Base-by-base conservation (phyloP, 306 rosid genomes). In the Trifolium repens region DNA sequence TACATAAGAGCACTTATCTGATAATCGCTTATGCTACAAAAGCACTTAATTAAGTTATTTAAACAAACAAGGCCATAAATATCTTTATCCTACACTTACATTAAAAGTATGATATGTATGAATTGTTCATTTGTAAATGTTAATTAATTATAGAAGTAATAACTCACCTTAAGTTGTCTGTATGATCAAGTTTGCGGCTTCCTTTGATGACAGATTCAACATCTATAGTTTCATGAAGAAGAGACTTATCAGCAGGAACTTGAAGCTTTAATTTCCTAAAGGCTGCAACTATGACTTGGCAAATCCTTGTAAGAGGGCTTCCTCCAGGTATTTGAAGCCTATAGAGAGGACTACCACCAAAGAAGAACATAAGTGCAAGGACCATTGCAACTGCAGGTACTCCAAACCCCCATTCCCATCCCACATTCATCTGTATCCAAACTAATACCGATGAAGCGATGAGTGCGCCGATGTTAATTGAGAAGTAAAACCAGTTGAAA, bases 351-450 rank as follows among this genome's bases (percentile, higher is more conserved):
- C 89, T 93, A 7, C 91, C 96, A 0, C 75, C 3, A 77, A 93
- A 89, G 81, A 88, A 93, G 75, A 69, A 89, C 61, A 83, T 69
- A 66, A 91, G 82, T 7, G 96, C 97, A 39, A 88, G 26, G 55
- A 74, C 81, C 97, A 91, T 93, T 35, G 97, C 90, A 42, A 87
- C 93, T 13, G 96, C 92, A 5, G 97, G 98, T 76, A 89, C 53
- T 63, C 97, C 98, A 72, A 93, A 93, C 16, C 98, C 97, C 98
- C 93, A 91, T 66, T 84, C 93, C 98, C 98, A 93, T 3, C 97
- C 93, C 15, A 91, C 91, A 57, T 91, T 86, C 91, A 84, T 89
- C 58, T 93, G 98, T 40, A 89, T 85, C 87, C 90, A 93, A 54
- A 91, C 97, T 70, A 93, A 80, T 26, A 93, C 86, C 1, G 97